Evolutionary conservation across 257 asterid species (phyloP).

Genomic region (Scutellaria galericulata): DNA sequence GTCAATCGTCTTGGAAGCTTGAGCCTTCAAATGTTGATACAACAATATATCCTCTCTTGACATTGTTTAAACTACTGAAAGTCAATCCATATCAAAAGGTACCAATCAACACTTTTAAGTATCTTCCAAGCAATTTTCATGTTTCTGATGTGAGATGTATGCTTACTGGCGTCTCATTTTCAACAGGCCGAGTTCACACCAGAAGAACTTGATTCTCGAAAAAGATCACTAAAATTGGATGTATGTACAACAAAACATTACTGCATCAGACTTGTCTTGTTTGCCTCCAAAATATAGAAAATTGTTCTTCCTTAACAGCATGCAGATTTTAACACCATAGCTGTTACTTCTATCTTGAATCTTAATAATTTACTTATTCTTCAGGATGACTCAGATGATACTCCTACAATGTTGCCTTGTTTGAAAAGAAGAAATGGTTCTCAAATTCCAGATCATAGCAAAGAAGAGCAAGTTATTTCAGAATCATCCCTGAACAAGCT

Average conservation of each 20-base stretch:
- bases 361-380: slow-evolving; percentile 25
- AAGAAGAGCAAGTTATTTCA: slow-evolving; percentile 61
- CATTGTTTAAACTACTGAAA: slow-evolving; percentile 64
- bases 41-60: slow-evolving; percentile 72
- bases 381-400: slow-evolving; percentile 53
- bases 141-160: slow-evolving; percentile 2
- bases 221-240: slow-evolving; percentile 61
- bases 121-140: neutral
- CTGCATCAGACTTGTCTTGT: neutral
- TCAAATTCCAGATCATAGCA: slow-evolving; percentile 43
- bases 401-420: slow-evolving; percentile 44
- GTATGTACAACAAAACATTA: slow-evolving; percentile 30
- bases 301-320: neutral
- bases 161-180: neutral
- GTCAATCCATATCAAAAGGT: slow-evolving; percentile 70
- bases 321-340: too few relatives aligned
- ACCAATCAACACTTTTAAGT: neutral
- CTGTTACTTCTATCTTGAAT: neutral
- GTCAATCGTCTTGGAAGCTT: slow-evolving; percentile 77
- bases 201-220: slow-evolving; percentile 75
- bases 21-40: slow-evolving; percentile 61
- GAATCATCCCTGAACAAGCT: slow-evolving; percentile 77
- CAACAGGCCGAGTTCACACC: slow-evolving; percentile 86
- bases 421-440: slow-evolving; percentile 61
- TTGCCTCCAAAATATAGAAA: too few relatives aligned